Evolutionary conservation across 495 filamentous ascomycete genomes (phyloP).

Genomic region (Aspergillus baeticus): DNA sequence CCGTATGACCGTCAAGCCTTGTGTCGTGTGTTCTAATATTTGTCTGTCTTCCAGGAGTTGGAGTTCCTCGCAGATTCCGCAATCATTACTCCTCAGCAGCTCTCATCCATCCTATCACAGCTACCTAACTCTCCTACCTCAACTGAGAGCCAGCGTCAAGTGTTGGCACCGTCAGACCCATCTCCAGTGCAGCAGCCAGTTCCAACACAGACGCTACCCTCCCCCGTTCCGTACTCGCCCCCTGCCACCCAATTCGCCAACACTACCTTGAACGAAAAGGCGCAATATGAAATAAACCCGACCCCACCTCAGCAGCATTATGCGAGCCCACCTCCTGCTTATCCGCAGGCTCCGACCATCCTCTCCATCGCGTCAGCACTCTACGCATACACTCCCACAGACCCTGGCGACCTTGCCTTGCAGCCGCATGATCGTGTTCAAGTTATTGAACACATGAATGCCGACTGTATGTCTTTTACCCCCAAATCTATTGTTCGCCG

Average conservation of each 20-base stretch:
- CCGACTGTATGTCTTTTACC: constrained; percentile 70
- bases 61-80: constrained; percentile 81
- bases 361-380: constrained; percentile 75
- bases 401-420: constrained; percentile 76
- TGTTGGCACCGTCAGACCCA: constrained; percentile 33
- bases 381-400: constrained; percentile 76
- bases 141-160: constrained; percentile 40
- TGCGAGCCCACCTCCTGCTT: constrained; percentile 50
- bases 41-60: constrained; percentile 66
- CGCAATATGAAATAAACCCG: constrained; percentile 25
- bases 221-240: constrained; percentile 40
- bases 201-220: constrained; percentile 31
- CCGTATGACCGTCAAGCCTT: background rate
- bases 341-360: constrained; percentile 54
- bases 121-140: constrained; percentile 73
- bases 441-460: constrained; percentile 88
- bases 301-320: constrained; percentile 40
- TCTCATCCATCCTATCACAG: constrained; percentile 66
- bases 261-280: constrained; percentile 52
- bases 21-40: constrained; percentile 3
- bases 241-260: constrained; percentile 47
- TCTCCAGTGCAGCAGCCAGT: constrained; percentile 26
- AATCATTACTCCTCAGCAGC: constrained; percentile 68
- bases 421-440: constrained; percentile 72
- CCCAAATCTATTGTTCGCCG: background rate